These are phyloP conservation scores for Lentinula aciculospora DNA, from an alignment of 768 basidiomycete species.

Conservation along the genomic window DNA sequence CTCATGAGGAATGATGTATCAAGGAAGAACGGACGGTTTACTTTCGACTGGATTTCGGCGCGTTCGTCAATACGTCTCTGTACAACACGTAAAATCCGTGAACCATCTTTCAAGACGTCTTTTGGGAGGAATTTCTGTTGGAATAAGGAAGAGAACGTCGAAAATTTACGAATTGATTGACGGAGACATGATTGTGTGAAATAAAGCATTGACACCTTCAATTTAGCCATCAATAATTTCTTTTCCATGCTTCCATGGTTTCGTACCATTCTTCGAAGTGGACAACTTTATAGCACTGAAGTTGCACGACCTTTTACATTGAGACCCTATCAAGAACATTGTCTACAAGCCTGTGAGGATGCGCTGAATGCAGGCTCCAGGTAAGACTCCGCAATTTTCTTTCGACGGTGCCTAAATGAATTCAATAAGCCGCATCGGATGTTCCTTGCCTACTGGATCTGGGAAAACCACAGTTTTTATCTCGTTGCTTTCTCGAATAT, in stretches of 20 bases:
- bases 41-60: constrained; percentile 37
- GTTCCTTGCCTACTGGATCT: constrained; percentile 81
- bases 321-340: constrained; percentile 86
- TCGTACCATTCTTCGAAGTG: neutral
- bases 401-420: constrained; percentile 42
- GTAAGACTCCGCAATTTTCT: neutral
- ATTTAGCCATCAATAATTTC: neutral
- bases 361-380: constrained; percentile 64
- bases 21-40: constrained; percentile 13
- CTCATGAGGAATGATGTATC: constrained; percentile 7
- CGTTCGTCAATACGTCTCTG: constrained; percentile 49
- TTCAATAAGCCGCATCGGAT: constrained; percentile 37
- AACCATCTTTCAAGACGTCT: constrained; percentile 28
- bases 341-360: constrained; percentile 69
- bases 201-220: neutral
- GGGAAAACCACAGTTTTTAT: constrained; percentile 93
- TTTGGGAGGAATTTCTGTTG: neutral
- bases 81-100: constrained; percentile 49
- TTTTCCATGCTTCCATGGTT: constrained; percentile 4
- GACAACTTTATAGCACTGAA: neutral
- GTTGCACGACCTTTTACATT: constrained; percentile 31
- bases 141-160: neutral
- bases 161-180: constrained; percentile 1
- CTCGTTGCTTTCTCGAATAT: constrained; percentile 64
- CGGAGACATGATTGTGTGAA: constrained; percentile 4